These are phyloP conservation scores for Corynascus novoguineensis DNA, from an alignment of 495 filamentous ascomycete species.

Conservation along the genomic window DNA sequence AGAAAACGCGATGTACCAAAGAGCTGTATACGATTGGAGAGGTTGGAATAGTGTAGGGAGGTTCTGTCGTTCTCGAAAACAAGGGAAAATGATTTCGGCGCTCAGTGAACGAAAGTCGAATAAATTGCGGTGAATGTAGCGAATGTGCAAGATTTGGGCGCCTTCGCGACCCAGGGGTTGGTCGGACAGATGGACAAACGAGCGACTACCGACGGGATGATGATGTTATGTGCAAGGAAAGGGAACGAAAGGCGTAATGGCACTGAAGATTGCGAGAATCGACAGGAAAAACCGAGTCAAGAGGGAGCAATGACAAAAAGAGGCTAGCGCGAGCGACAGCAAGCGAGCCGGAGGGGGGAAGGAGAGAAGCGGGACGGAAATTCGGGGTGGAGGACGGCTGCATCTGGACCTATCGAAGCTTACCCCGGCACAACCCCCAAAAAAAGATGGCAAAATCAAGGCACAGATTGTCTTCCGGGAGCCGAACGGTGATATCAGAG, in stretches of 20 bases:
- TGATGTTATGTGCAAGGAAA: constrained; percentile 8
- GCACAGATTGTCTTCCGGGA: constrained; percentile 4
- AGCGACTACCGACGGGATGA: constrained; percentile 14
- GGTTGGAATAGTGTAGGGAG: too few species aligned
- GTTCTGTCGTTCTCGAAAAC: too few species aligned
- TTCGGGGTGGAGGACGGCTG: constrained; percentile 13
- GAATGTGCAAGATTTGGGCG: constrained; percentile 12
- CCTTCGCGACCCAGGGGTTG: background rate
- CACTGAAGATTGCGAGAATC: constrained; percentile 8
- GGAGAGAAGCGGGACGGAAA: constrained; percentile 11
- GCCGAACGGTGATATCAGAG: constrained; percentile 16
- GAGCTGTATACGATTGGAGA: background rate
- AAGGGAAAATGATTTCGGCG: constrained; percentile 3
- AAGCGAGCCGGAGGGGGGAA: constrained; percentile 8
- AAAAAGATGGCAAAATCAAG: constrained; percentile 13
- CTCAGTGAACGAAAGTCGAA: constrained; percentile 6
- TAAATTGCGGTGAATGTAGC: background rate
- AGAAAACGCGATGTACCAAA: background rate
- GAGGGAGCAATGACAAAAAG: constrained; percentile 23
- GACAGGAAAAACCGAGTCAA: constrained; percentile 14
- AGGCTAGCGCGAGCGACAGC: constrained; percentile 8
- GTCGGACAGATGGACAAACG: constrained; percentile 3
- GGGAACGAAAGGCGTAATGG: constrained; percentile 5
- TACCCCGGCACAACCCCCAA: constrained; percentile 2
- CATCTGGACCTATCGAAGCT: constrained; percentile 8